Conservation (phyloP, 129 eudicot species). For the Lonicera japonica region DNA sequence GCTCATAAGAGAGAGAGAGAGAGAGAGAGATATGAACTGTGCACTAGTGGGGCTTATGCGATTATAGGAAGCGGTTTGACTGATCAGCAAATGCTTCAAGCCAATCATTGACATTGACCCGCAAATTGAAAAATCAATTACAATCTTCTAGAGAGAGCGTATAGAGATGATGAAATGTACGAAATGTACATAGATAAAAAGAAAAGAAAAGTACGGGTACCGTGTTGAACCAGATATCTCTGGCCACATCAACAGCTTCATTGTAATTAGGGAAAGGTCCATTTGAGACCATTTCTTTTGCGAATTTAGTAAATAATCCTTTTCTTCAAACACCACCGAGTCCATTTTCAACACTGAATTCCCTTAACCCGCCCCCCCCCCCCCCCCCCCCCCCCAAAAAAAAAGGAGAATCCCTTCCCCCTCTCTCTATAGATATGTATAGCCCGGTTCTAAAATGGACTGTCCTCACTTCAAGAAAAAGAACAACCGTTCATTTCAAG, state of each 20-base stretch:
- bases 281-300: conserved; percentile 53
- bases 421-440: too few relatives aligned
- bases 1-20: too few relatives aligned
- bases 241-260: conserved; percentile 56
- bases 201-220: conserved; percentile 13
- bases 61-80: conserved; percentile 43
- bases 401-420: too few relatives aligned
- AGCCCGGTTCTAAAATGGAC: too few relatives aligned
- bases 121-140: neutral
- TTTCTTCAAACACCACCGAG: conserved; percentile 25
- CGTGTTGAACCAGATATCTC: conserved; percentile 82
- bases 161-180: too few relatives aligned
- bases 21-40: conserved; percentile 36
- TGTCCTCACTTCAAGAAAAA: too few relatives aligned
- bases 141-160: neutral
- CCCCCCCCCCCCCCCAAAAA: too few relatives aligned
- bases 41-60: conserved; percentile 65
- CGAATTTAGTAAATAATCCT: conserved; percentile 61
- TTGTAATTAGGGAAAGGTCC: conserved; percentile 53
- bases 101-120: conserved; percentile 96
- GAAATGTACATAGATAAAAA: too few relatives aligned
- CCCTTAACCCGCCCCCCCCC: too few relatives aligned
- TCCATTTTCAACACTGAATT: conserved; percentile 7
- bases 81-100: conserved; percentile 92
- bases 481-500: too few relatives aligned